Evolutionary conservation across 345 rosid genomes (phyloP).

Genomic region (Hibiscus syriacus): DNA sequence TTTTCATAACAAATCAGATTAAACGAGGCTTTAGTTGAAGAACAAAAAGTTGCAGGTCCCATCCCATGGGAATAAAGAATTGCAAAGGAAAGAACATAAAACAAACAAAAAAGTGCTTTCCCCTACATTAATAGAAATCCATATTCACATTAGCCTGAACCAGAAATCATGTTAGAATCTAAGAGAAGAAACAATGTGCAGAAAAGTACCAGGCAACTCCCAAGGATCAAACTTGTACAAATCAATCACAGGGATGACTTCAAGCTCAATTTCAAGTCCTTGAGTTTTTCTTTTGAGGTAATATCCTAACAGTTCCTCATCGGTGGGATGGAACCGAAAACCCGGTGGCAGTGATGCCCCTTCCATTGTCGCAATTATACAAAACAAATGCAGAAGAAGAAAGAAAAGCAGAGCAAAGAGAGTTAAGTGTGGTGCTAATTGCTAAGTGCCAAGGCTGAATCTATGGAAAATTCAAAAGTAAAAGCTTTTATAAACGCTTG

Average conservation of each 20-base stretch:
- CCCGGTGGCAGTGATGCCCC: conserved; percentile 81
- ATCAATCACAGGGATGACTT: conserved; percentile 68
- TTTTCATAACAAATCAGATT: background rate
- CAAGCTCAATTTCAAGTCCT: conserved; percentile 70
- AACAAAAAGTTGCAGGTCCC: conserved; percentile 12
- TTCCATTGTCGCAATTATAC: conserved; percentile 28
- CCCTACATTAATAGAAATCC: background rate
- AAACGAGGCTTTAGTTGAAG: conserved; percentile 10
- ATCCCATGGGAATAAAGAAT: background rate
- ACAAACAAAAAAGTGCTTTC: conserved; percentile 28
- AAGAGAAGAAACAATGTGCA: no score
- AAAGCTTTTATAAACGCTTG: conserved; percentile 45
- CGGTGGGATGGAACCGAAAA: conserved; percentile 85
- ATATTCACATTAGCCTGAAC: conserved; percentile 17
- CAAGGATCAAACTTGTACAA: conserved; percentile 92
- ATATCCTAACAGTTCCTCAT: conserved; percentile 79
- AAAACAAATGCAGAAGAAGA: background rate
- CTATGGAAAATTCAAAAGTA: conserved; percentile 80
- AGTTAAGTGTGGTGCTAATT: conserved; percentile 13
- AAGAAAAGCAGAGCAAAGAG: background rate
- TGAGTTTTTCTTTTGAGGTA: conserved; percentile 70
- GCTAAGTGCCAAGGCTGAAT: conserved; percentile 41
- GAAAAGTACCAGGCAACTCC: conserved; percentile 71
- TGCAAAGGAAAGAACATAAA: background rate
- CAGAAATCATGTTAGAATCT: no score